Conservation (phyloP, 1,284 basidiomycete species). For the Acaromyces ingoldii region DNA sequence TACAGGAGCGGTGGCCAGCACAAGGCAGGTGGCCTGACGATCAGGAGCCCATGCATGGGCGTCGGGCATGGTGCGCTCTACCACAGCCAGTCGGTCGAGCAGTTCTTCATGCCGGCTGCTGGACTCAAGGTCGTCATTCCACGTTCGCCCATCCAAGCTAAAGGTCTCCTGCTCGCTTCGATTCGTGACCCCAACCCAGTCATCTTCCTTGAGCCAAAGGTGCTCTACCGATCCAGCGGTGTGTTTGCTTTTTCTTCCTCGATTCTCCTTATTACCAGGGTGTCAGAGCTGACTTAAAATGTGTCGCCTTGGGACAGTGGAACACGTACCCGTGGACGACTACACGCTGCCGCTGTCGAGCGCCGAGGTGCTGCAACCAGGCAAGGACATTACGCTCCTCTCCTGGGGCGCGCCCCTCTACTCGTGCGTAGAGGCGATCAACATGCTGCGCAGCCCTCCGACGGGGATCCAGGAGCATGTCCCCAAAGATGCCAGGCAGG, state of each 20-base stretch:
- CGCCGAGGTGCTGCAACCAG: conserved; percentile 70
- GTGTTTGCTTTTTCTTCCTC: neutral
- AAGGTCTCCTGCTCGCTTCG: conserved; percentile 76
- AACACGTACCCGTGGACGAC: conserved; percentile 85
- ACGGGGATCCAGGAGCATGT: conserved; percentile 64
- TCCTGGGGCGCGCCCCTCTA: conserved; percentile 90
- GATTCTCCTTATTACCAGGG: neutral
- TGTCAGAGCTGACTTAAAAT: neutral
- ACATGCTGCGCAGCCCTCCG: conserved; percentile 66
- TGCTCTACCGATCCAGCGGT: conserved; percentile 70
- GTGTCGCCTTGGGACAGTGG: conserved; percentile 58
- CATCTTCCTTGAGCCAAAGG: conserved; percentile 90
- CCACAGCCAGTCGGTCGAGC: conserved; percentile 90
- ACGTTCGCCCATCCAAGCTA: conserved; percentile 87
- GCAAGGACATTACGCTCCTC: conserved; percentile 77
- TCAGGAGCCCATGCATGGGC: conserved; percentile 59
- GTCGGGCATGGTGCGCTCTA: conserved; percentile 66
- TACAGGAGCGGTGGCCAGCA: conserved; percentile 82
- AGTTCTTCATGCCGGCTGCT: conserved; percentile 66
- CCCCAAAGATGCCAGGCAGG: conserved; percentile 64
- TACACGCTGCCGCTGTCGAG: conserved; percentile 72
- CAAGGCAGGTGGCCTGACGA: conserved; percentile 76
- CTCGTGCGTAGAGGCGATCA: conserved; percentile 74
- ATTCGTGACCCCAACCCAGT: conserved; percentile 89
- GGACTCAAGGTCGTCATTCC: conserved; percentile 78